These are phyloP conservation scores for Pestalotiopsis sp. DNA, from an alignment of 2,329 filamentous ascomycete species.

Conservation along the genomic window DNA sequence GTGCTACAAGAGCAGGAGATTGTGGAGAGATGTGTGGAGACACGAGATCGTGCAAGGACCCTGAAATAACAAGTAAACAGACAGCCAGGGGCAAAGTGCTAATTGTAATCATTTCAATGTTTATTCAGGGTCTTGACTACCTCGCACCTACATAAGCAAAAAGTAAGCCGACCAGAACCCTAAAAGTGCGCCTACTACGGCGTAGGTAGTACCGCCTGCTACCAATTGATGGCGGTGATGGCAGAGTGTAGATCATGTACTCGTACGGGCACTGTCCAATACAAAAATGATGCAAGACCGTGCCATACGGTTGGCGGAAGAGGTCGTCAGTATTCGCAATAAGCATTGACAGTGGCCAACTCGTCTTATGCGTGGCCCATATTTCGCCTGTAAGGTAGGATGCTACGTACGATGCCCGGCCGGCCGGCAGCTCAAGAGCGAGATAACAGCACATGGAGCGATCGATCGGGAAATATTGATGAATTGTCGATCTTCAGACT, in stretches of 20 bases:
- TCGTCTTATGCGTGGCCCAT: not conserved
- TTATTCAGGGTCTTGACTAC: not conserved
- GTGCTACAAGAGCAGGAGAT: not conserved
- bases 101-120: not conserved
- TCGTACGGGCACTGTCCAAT: not conserved
- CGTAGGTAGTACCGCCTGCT: no score
- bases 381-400: not conserved
- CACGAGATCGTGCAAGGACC: conserved; percentile 1
- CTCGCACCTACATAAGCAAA: not conserved
- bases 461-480: not conserved
- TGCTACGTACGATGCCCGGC: not conserved
- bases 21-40: conserved; percentile 7
- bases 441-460: not conserved
- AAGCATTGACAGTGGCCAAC: not conserved
- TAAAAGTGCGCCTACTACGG: not conserved
- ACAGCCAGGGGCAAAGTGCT: not conserved
- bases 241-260: not conserved
- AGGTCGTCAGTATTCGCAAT: not conserved
- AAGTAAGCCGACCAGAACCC: not conserved
- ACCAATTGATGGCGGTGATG: not conserved
- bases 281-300: not conserved
- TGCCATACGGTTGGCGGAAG: not conserved
- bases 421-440: not conserved
- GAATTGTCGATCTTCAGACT: not conserved
- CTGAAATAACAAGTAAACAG: conserved; percentile 2